Evolutionary conservation across 768 basidiomycete genomes (phyloP), one percentile per base, ranked within the genome.

Genomic region (Hortiboletus flavorubellus): DNA sequence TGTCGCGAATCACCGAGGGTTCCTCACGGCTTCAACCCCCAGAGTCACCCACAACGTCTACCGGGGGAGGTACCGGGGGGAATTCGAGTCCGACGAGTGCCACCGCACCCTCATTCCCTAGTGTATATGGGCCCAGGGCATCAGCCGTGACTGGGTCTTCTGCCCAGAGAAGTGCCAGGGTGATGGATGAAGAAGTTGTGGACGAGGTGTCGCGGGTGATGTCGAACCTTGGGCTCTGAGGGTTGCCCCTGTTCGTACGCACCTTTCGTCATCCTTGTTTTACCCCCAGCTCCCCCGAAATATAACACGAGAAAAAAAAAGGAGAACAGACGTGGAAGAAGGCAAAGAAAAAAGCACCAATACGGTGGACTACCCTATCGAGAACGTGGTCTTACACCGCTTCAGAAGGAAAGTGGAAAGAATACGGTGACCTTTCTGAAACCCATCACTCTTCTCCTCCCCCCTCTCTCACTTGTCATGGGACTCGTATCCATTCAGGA

Each of bases 51-150:
- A 90, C 89, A 37, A 88, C 83, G 6, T 91, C 90, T 9, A 82
- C 81, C 0, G 70, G 84, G 2, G 84, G 84, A 26, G 89, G 87
- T 49, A 87, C 85, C 0, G 86, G 85, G 18, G 87, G 81, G 2
- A 86, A 86, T 58, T 89, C 88, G 40, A 91, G 87, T 63, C 89
- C 89, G n/a, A 83, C 80, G 30, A 90, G 88, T 29, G 83, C 76
- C 30, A 87, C 87, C 7, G 86, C 87, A 18, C 90, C 90, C 42
- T 86, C 82, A 11, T 93, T 92, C 75, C 91, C 90, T 14, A 91
- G 89, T 62, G 91, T 93, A 10, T 92, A 92, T 66, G 89, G 83
- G 1, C 82, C 86, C 4, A 81, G 85, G 48, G 72, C 78, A 49
- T 75, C 77, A 41, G 70, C 77, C 6, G 74, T 79, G 29, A 72